A percentile compares a stretch with the other conserved stretches of the same genome.
Evolutionary conservation across 83 land plant genomes (phyloP).

Genomic region (Thuja plicata): DNA sequence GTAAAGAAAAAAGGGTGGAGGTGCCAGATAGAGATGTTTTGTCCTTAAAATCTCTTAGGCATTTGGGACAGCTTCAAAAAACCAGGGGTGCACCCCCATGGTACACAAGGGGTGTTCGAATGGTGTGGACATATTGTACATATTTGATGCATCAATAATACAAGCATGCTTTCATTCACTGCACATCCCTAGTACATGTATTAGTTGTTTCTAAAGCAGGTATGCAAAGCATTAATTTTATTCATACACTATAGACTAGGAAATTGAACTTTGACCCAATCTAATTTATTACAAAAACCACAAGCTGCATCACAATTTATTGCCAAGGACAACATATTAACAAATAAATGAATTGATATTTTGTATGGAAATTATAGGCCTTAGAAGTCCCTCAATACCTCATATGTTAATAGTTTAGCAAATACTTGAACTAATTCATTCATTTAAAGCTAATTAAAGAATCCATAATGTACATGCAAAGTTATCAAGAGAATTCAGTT

Average conservation of each 20-base stretch:
- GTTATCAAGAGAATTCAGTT: not conserved
- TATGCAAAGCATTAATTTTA: not conserved
- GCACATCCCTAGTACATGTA: not conserved
- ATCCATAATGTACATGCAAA: not conserved
- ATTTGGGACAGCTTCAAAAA: not conserved
- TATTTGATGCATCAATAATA: not conserved
- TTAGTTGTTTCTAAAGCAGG: not conserved
- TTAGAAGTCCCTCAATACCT: not conserved
- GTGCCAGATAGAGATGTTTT: no score
- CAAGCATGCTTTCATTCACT: not conserved
- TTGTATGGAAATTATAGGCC: not conserved
- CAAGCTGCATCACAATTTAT: not conserved
- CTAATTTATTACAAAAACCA: not conserved
- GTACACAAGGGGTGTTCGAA: not conserved
- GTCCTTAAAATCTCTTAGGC: not conserved
- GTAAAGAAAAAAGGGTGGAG: not conserved
- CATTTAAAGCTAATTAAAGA: not conserved
- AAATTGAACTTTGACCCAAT: not conserved
- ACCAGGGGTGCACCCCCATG: not conserved
- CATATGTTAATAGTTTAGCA: not conserved
- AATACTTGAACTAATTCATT: constrained; percentile 1
- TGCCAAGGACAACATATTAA: not conserved
- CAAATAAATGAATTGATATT: not conserved
- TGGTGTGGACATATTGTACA: not conserved
- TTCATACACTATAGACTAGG: not conserved